Evolutionary conservation across 2,329 filamentous ascomycete species (phyloP).

Genomic region (Colletotrichum coccodes): DNA sequence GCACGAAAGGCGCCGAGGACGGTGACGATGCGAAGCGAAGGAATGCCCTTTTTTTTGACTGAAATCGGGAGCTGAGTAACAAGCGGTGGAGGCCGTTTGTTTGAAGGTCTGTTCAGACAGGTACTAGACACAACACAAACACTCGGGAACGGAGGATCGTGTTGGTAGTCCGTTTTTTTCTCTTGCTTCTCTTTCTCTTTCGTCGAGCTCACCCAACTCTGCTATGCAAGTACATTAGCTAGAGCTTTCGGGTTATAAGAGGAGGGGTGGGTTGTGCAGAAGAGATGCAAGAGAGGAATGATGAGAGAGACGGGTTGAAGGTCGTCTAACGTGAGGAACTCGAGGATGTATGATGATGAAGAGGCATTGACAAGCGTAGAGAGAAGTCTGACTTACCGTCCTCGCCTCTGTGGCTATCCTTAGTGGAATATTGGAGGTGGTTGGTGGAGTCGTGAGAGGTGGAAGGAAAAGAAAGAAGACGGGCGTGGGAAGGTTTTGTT

Average conservation of each 20-base stretch:
- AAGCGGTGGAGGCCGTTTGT: slow-evolving; percentile 32
- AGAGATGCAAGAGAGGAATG: slow-evolving; percentile 17
- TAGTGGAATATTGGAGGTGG: slow-evolving; percentile 41
- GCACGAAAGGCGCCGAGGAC: slow-evolving; percentile 28
- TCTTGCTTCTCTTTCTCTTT: slow-evolving; percentile 20
- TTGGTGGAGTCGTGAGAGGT: slow-evolving; percentile 47
- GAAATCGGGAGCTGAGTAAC: slow-evolving; percentile 26
- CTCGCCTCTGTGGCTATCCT: slow-evolving; percentile 35
- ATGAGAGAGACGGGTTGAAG: background rate
- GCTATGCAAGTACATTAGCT: slow-evolving; percentile 35
- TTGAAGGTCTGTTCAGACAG: slow-evolving; percentile 20
- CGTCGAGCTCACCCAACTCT: slow-evolving; percentile 32
- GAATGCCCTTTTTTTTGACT: slow-evolving; percentile 25
- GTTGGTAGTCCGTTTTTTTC: slow-evolving; percentile 3
- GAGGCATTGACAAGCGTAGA: slow-evolving; percentile 23
- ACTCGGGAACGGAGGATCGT: slow-evolving; percentile 20
- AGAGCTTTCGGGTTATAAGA: slow-evolving; percentile 27
- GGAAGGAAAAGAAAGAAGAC: slow-evolving; percentile 39
- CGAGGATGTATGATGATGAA: slow-evolving; percentile 18
- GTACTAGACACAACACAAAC: slow-evolving; percentile 27
- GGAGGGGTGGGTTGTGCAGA: slow-evolving; percentile 21
- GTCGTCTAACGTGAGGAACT: slow-evolving; percentile 2
- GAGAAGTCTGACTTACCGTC: slow-evolving; percentile 34
- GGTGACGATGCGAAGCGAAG: slow-evolving; percentile 31
- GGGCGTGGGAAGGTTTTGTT: slow-evolving; percentile 37